Evolutionary conservation across 129 eudicot species (phyloP).

Genomic region (Artemisia tridentata): DNA sequence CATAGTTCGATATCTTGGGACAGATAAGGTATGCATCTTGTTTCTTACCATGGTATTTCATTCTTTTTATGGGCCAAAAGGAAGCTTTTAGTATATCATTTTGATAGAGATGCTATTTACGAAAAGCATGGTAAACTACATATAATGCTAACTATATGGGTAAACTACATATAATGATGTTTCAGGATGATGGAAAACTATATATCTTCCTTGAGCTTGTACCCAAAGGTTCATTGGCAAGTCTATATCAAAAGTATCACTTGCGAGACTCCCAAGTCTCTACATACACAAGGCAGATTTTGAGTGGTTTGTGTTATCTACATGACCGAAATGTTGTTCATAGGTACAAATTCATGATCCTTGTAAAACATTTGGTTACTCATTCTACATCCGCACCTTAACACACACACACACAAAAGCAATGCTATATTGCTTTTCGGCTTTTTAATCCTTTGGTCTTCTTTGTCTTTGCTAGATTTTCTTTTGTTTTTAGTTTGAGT

Average conservation of each 20-base stretch:
- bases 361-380: too few species aligned
- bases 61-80: neutral
- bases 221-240: constrained; percentile 78
- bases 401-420: too few species aligned
- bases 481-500: constrained; percentile 3
- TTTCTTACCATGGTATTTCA: neutral
- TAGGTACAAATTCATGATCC: constrained; percentile 46
- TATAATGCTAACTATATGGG: too few species aligned
- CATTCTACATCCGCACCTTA: too few species aligned
- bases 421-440: too few species aligned
- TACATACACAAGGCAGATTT: constrained; percentile 85
- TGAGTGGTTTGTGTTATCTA: constrained; percentile 70
- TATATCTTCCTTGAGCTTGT: constrained; percentile 86
- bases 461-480: constrained; percentile 6
- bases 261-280: constrained; percentile 74
- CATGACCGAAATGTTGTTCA: constrained; percentile 74
- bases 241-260: constrained; percentile 56
- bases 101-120: constrained; percentile 1
- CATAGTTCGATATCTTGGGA: constrained; percentile 81
- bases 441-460: too few species aligned
- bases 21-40: constrained; percentile 52
- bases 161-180: too few species aligned
- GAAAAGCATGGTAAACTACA: neutral
- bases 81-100: too few species aligned
- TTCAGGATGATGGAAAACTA: constrained; percentile 69